Percentiles rank a stretch among this genome's conserved stretches.
Evolutionary conservation across 257 asterid genomes (phyloP).

Genomic region (Forsythia viridissima): DNA sequence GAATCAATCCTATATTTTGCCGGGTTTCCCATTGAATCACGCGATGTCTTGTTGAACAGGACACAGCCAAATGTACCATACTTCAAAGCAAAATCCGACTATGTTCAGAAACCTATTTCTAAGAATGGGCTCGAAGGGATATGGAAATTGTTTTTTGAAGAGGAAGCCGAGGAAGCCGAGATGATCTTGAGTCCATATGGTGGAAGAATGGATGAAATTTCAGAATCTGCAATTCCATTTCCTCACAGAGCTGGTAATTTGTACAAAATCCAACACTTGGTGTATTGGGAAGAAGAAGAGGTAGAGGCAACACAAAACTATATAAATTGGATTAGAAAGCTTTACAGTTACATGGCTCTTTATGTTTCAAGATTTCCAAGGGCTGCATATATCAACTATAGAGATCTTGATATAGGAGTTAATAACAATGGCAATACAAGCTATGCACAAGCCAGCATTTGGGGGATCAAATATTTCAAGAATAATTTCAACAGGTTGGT

Average conservation of each 20-base stretch:
- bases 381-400: background rate
- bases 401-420: slow-evolving; percentile 16
- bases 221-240: slow-evolving; percentile 7
- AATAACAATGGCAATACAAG: slow-evolving; percentile 4
- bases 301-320: background rate
- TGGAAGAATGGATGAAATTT: slow-evolving; percentile 8
- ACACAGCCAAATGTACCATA: background rate
- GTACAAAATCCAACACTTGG: slow-evolving; percentile 5
- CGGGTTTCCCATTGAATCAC: background rate
- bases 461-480: slow-evolving; percentile 18
- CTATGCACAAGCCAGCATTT: slow-evolving; percentile 3
- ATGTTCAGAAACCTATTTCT: slow-evolving; percentile 7
- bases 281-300: background rate
- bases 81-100: slow-evolving; percentile 17
- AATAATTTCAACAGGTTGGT: slow-evolving; percentile 1
- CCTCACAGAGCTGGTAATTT: slow-evolving; percentile 17
- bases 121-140: slow-evolving; percentile 12
- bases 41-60: background rate
- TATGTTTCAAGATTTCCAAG: slow-evolving; percentile 1
- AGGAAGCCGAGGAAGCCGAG: background rate
- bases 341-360: background rate
- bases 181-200: slow-evolving; percentile 4
- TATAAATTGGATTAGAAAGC: background rate
- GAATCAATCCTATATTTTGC: background rate
- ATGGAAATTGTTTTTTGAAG: background rate